These are phyloP conservation scores for Sphaceloma murrayae DNA, from an alignment of 2,329 filamentous ascomycete genomes.

Conservation along the genomic window DNA sequence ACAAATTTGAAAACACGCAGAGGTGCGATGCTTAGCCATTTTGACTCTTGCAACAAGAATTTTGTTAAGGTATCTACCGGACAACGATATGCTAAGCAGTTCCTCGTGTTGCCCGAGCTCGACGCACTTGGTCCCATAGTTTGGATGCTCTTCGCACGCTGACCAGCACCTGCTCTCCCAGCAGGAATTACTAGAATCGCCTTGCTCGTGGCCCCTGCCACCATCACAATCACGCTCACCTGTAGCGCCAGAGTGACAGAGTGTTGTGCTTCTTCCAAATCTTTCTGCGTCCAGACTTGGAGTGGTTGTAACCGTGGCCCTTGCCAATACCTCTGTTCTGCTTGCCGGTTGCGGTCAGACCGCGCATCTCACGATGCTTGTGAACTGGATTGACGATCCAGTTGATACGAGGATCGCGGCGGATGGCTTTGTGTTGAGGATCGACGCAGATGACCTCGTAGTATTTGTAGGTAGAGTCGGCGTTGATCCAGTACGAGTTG, in stretches of 20 bases:
- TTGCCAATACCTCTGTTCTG: constrained; percentile 99
- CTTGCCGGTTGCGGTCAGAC: constrained; percentile 98
- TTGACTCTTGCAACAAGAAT: not conserved
- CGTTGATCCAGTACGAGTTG: constrained; percentile 99
- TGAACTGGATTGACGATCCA: constrained; percentile 99
- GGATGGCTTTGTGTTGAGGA: constrained; percentile 99
- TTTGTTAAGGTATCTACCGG: no score
- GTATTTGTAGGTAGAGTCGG: constrained; percentile 99
- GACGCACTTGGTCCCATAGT: no score
- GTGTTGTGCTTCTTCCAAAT: constrained; percentile 99
- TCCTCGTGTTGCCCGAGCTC: no score
- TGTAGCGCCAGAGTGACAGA: constrained; percentile 96
- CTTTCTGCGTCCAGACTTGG: constrained; percentile 92
- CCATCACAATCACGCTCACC: constrained; percentile 46
- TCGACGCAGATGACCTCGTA: constrained; percentile 99
- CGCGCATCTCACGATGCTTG: constrained; percentile 99
- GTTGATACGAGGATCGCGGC: constrained; percentile 98
- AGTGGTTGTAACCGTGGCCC: constrained; percentile 99
- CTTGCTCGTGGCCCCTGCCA: not conserved
- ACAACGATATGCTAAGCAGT: no score
- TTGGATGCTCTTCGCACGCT: no score
- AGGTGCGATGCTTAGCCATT: not conserved
- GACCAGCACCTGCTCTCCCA: no score
- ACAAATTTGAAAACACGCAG: not conserved
- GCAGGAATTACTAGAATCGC: not conserved